Conservation (phyloP, 768 basidiomycete species). For the Lentinula aciculospora region DNA sequence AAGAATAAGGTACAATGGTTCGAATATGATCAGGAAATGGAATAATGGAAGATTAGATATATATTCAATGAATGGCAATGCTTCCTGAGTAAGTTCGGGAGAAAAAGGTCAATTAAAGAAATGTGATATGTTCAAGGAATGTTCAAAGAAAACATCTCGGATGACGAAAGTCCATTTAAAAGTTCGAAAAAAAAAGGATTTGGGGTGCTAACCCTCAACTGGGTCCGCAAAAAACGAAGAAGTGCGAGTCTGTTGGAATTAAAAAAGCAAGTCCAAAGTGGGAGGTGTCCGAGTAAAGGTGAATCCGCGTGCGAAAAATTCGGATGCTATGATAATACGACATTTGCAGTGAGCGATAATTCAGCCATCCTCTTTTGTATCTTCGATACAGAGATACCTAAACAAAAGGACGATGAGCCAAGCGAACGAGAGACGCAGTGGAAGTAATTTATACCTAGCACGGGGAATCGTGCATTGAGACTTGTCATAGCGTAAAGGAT, state of each 20-base stretch:
- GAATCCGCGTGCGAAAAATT: slow-evolving; percentile 1
- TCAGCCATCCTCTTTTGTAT: slow-evolving; percentile 19
- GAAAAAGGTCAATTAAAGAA: neutral
- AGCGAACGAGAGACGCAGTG: no score
- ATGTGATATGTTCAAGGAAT: no score
- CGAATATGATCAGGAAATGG: neutral
- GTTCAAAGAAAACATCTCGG: no score
- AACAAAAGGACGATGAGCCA: neutral
- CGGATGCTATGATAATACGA: neutral
- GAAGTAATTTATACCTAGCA: slow-evolving; percentile 33
- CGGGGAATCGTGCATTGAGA: slow-evolving; percentile 55
- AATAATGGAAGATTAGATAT: neutral
- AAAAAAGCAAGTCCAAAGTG: neutral
- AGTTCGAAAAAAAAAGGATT: neutral
- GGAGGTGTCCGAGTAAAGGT: neutral
- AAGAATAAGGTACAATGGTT: neutral
- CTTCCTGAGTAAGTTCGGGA: neutral
- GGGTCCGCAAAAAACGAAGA: no score
- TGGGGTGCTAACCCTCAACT: no score
- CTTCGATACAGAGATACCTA: slow-evolving; percentile 17
- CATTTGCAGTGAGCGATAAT: slow-evolving; percentile 11
- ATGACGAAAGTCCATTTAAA: neutral
- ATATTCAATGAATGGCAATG: neutral
- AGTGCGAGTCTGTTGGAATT: no score
- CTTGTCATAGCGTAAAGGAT: slow-evolving; percentile 61